Base-by-base conservation (phyloP, 2,329 filamentous ascomycete genomes). In the Fusarium neocosmosporiellum region DNA sequence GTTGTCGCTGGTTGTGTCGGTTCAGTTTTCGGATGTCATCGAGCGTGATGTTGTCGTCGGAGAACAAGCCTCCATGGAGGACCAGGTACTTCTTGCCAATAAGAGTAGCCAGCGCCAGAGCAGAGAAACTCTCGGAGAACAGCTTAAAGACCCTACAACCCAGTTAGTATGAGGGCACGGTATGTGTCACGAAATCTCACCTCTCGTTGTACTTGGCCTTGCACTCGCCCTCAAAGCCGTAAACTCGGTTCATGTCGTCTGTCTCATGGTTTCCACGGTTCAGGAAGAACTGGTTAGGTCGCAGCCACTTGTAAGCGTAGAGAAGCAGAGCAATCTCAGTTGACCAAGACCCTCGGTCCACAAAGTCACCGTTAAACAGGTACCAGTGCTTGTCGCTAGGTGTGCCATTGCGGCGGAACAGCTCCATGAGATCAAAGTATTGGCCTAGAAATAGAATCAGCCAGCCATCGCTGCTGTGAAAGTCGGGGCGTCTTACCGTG, bases 241-340 rank as follows among this genome's bases (percentile, higher is more conserved):
- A 99, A 62, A 96, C 95, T 75, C 94, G 91, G 87, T 99, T 99
- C 96, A 99, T 99, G 83, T 98, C 96, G 81, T 98, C 96, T 57
- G 96, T 98, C 85, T 99, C 96, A 84, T 99, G 96, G 84, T 99
- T 99, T 76, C 96, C 96, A 70, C 96, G 91, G 87, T 99, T 99
- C 73, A 99, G 86, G 89, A 97, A 98, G 88, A 99, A 96, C 63
- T 88, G 90, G 48, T 91, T 89, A 9, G 96, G 96, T 63, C 93
- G 91, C 78, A 98, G 84, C 96, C 94, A 98, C 86, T 99, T 99
- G 88, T 98, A 97, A 50, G 96, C 93, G 82, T 98, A 99, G 22
- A 99, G 87, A 13, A 98, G 87, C 54, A 99, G 88, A 13, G 95
- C 96, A 76, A 99, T 97, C 82, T 99, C 96, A n/a, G 92, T 95